phyloP scores from a whole-genome alignment of 768 basidiomycete genomes.

The Lentinula raphanica region DNA sequence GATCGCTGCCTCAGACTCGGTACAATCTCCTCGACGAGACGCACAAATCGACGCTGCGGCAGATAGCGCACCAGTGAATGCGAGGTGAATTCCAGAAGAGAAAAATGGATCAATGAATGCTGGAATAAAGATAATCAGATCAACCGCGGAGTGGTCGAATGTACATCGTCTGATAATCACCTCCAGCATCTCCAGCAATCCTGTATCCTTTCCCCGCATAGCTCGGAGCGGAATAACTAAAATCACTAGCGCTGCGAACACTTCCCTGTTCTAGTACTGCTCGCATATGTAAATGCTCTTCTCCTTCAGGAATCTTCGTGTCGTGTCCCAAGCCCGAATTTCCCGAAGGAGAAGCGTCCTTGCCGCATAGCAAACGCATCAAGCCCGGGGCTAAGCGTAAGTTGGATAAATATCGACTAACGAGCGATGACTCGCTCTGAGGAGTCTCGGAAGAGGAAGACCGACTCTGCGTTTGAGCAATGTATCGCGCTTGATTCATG shows the following conservation, averaged over 20 bases:
- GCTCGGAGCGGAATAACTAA: constrained; percentile 55
- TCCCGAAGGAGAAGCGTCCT: not conserved
- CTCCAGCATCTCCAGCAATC: constrained; percentile 65
- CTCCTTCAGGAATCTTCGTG: not conserved
- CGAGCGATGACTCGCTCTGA: not conserved
- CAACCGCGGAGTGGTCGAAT: too few species aligned
- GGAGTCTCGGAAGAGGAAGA: not conserved
- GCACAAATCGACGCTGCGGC: constrained; percentile 55
- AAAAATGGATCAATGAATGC: constrained; percentile 68
- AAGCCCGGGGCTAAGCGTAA: constrained; percentile 21
- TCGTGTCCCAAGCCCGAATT: not conserved
- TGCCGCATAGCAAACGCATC: not conserved
- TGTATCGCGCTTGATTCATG: constrained; percentile 49
- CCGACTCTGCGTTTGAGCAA: constrained; percentile 23
- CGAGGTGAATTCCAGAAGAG: constrained; percentile 60
- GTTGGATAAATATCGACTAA: constrained; percentile 21
- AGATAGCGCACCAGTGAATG: constrained; percentile 56
- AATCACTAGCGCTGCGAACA: constrained; percentile 54
- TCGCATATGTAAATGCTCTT: not conserved
- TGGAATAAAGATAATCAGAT: constrained; percentile 12
- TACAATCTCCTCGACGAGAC: constrained; percentile 44
- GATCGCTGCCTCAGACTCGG: constrained; percentile 39
- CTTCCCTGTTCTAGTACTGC: constrained; percentile 29
- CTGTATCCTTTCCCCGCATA: constrained; percentile 54
- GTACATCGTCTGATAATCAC: constrained; percentile 29